These are phyloP conservation scores for Xanthoconium purpureum DNA, from an alignment of 768 basidiomycete genomes.

Conservation along the genomic window DNA sequence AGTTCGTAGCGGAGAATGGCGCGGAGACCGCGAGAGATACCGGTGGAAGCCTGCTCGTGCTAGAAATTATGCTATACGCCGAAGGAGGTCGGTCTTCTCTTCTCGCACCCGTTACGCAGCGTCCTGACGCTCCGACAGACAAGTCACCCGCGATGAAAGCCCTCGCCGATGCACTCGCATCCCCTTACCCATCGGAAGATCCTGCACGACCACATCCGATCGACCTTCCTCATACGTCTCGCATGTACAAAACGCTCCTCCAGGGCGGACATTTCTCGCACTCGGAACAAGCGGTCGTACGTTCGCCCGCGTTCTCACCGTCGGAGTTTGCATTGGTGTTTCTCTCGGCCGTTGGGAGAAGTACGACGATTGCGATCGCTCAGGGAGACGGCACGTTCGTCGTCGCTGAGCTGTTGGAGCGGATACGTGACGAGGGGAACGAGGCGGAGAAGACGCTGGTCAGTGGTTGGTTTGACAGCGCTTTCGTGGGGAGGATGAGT, in stretches of 20 bases:
- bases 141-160: constrained; percentile 60
- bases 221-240: constrained; percentile 77
- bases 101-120: neutral
- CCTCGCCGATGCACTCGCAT: constrained; percentile 55
- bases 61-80: constrained; percentile 81
- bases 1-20: constrained; percentile 63
- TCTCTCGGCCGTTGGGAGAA: constrained; percentile 50
- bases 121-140: constrained; percentile 44
- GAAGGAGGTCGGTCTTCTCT: constrained; percentile 63
- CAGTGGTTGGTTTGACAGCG: constrained; percentile 56
- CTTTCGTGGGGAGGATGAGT: constrained; percentile 47
- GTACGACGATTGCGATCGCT: constrained; percentile 53
- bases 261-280: constrained; percentile 89
- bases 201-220: constrained; percentile 58
- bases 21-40: constrained; percentile 67
- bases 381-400: constrained; percentile 69
- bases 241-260: constrained; percentile 84
- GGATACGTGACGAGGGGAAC: constrained; percentile 43
- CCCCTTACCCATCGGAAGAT: constrained; percentile 56
- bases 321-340: constrained; percentile 58
- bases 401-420: constrained; percentile 67
- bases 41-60: constrained; percentile 72
- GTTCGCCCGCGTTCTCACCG: constrained; percentile 53
- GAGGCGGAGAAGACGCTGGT: constrained; percentile 42
- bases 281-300: constrained; percentile 51